These are phyloP conservation scores for Wickerhamomyces alni DNA, from an alignment of 805 yeast species.

Conservation along the genomic window DNA sequence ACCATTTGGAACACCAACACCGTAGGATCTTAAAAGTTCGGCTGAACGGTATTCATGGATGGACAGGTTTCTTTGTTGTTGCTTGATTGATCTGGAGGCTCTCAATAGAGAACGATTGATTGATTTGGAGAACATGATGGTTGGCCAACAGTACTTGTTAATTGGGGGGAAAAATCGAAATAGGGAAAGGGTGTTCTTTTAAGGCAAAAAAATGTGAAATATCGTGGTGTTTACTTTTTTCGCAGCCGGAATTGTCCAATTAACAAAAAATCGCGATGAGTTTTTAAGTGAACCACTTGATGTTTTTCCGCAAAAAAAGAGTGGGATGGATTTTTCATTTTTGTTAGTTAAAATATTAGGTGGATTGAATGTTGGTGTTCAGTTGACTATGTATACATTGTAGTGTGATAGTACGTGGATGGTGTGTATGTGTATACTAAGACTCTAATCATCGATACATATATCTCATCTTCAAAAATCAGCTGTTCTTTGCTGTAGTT, in stretches of 20 bases:
- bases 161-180: background rate
- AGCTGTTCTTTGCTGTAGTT: too few species aligned
- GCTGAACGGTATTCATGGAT: conserved; percentile 97
- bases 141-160: background rate
- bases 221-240: background rate
- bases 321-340: background rate
- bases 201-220: background rate
- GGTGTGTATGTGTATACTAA: too few species aligned
- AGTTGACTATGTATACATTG: too few species aligned
- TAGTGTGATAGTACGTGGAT: too few species aligned
- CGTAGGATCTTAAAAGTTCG: conserved; percentile 70
- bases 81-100: conserved; percentile 17
- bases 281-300: background rate
- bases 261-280: background rate
- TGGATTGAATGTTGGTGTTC: background rate
- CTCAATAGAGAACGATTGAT: conserved; percentile 14
- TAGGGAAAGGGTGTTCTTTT: conserved; percentile 1
- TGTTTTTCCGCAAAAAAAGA: background rate
- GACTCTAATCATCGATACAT: too few species aligned
- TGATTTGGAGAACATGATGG: conserved; percentile 16
- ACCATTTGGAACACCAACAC: conserved; percentile 88
- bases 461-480: too few species aligned
- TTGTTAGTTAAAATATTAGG: too few species aligned
- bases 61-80: conserved; percentile 64
- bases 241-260: background rate